Evolutionary conservation across 805 yeast genomes (phyloP), one percentile per base, ranked within the genome.

Genomic region (Wickerhamomyces bisporus): DNA sequence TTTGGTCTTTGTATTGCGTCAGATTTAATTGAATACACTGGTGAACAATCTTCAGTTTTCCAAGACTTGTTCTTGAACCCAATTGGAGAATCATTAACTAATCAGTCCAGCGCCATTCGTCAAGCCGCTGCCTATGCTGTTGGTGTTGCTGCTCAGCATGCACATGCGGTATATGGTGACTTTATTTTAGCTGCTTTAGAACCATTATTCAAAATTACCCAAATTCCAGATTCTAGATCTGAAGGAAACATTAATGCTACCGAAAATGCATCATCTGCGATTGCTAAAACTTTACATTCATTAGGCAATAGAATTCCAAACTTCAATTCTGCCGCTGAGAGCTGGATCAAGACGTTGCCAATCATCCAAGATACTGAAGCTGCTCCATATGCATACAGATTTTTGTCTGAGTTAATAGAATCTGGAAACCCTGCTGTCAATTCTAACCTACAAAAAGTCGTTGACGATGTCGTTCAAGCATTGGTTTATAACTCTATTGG

Each of bases 231-330:
- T 47, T 81, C 95, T 3, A 79, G 85, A 45, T 75, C 79, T n/a
- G 94, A 86, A 30, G 96, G 85, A 40, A 87, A 87, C 53, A 61
- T 85, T 29, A 73, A 74, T 39, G 94, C 97, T 5, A 88, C 97
- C 2, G 98, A 93, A 60, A 84, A 83, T 53, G 81, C 87, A 11
- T 70, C 81, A 41, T 75, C 86, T 4, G 77, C 97, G 1, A 81
- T 93, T 46, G 91, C 97, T 26, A 86, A 86, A 58, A 76, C 91
- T 9, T 70, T 89, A 43, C 84, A 80, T 44, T 62, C 77, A 13
- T 79, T 71, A 50, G 79, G 81, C n/a, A 51, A 70, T 5, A 58
- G 57, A 35, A 67, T 86, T 35, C 80, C 88, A 23, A 75, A 79
- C 54, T 62, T 78, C 40, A 77, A 82, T 45, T 68, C 73, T 19